These are phyloP conservation scores for Scutellaria minor DNA, from an alignment of 257 asterid genomes.

Conservation along the genomic window DNA sequence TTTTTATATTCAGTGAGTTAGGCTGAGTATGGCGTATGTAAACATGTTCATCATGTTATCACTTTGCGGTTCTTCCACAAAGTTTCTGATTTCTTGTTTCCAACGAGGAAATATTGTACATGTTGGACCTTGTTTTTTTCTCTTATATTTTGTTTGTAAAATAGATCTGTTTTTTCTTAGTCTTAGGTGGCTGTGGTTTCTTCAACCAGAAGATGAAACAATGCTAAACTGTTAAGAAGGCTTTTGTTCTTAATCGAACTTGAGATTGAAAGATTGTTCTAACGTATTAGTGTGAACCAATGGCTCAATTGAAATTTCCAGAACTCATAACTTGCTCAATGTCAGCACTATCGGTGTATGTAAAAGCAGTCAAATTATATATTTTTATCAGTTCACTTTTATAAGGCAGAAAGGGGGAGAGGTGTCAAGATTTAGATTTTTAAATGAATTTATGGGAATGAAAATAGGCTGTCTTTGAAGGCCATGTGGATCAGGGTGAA, in stretches of 20 bases:
- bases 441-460: slow-evolving; percentile 10
- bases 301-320: not conserved
- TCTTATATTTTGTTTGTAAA: not conserved
- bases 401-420: not conserved
- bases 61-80: not conserved
- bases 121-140: not conserved
- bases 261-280: not conserved
- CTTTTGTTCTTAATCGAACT: not conserved
- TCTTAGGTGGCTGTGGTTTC: not conserved
- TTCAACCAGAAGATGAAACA: not conserved
- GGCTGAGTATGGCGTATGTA: slow-evolving; percentile 6
- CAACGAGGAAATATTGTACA: not conserved
- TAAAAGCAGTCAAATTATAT: slow-evolving; percentile 3
- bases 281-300: not conserved
- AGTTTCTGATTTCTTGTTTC: slow-evolving; percentile 5
- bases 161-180: not conserved
- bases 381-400: not conserved
- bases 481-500: not conserved
- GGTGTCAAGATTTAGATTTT: not conserved
- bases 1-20: not conserved
- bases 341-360: not conserved
- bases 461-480: not conserved
- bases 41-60: not conserved
- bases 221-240: not conserved
- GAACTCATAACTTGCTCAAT: not conserved